Evolutionary conservation across 2,329 filamentous ascomycete species (phyloP), one percentile per base, ranked within the genome.

Genomic region (Ceratocystis lukuohia): DNA sequence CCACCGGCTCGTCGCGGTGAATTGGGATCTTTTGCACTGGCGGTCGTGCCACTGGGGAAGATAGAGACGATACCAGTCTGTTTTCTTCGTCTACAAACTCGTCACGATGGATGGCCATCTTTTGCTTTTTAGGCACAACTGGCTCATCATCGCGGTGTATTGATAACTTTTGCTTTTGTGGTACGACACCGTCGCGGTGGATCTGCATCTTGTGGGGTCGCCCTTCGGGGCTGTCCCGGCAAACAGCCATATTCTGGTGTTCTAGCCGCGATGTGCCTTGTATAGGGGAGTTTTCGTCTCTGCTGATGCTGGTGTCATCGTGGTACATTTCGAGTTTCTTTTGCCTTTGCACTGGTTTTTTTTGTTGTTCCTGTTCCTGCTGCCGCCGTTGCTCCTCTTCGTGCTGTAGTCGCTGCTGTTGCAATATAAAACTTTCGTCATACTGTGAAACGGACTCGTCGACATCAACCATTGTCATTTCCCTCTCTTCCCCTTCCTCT

Each of bases 401-500:
- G 17, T 48, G 41, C 15, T 46, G 41, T 15, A 20, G 44, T 17
- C 22, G 61, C 20, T 45, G 61, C 20, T 48, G 61, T 28, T 50
- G 41, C 25, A 62, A 25, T 28, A 64, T 66, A 22, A 68, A 57
- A 33, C 61, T 68, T 25, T 68, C 67, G 45, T 68, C 67, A 61
- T 61, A 66, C n/a, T 22, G 62, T 46, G 62, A 57, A 8, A 25
- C 30, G 2, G 66, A 48, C 10, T 66, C 66, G 6, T 61, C 57
- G 8, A 61, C 64, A 28, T 53, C 61, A 25, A 66, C 64, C 22
- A 62, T 61, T 45, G 62, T 64, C 25, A 64, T 63, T 45, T 66
- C 64, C 63, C 80, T 77, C 4, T 79, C 76, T 30, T 80, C 37
- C 37, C 61, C 53, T 53, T 68, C 67, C 62, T 80, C 77, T 4